Evolutionary conservation across 2,329 filamentous ascomycete species (phyloP).

Genomic region (Diaporthe destruens): DNA sequence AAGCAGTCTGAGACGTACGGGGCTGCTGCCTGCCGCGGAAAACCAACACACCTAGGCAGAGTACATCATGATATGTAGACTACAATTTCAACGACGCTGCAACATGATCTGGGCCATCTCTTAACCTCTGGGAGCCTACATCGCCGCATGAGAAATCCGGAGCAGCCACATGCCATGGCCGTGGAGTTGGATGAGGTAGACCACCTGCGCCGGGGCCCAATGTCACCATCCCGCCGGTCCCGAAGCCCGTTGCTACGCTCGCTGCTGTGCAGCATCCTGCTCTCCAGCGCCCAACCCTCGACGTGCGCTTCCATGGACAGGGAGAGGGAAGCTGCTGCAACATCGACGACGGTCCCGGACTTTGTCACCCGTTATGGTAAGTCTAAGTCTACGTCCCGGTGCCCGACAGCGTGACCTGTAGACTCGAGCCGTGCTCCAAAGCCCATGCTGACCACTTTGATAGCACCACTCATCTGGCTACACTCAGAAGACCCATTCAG

Average conservation of each 20-base stretch:
- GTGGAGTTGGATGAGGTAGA: neutral
- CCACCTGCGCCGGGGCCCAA: neutral
- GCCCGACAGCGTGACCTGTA: neutral
- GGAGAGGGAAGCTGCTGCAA: neutral
- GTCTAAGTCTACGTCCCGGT: slow-evolving; percentile 33
- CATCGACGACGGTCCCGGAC: slow-evolving; percentile 43
- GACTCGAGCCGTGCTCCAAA: neutral
- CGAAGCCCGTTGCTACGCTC: neutral
- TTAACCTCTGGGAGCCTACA: neutral
- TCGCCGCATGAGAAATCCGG: neutral
- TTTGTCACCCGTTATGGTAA: slow-evolving; percentile 50
- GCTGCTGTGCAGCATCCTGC: neutral
- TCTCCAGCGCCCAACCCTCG: neutral
- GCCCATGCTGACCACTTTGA: neutral
- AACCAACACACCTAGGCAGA: neutral
- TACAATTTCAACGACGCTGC: neutral
- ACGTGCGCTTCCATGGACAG: neutral
- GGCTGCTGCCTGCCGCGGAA: slow-evolving; percentile 13
- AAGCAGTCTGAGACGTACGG: neutral
- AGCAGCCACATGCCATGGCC: neutral
- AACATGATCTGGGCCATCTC: neutral
- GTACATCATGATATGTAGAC: too few species aligned
- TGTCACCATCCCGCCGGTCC: slow-evolving; percentile 9
- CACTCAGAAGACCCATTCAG: slow-evolving; percentile 50
- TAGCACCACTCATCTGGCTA: slow-evolving; percentile 50